A percentile compares a stretch with the other conserved stretches of the same genome.
phyloP scores from a whole-genome alignment of 2,329 filamentous ascomycete genomes.

The Harringtonia lauricola region DNA sequence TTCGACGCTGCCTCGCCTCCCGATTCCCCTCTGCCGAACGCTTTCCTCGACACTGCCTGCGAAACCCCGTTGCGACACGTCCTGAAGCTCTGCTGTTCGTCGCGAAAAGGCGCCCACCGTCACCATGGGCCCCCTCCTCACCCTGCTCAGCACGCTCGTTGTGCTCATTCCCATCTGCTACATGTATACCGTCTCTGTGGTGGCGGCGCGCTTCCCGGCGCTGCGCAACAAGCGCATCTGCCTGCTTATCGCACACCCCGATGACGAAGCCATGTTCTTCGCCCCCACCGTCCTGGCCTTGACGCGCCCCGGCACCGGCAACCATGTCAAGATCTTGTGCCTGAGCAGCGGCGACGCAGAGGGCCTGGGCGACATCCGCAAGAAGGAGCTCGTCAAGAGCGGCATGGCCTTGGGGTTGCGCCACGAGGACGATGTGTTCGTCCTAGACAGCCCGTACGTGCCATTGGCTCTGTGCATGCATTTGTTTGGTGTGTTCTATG shows the following conservation, averaged over 20 bases:
- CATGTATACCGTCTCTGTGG: slow-evolving; percentile 36
- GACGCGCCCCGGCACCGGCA: slow-evolving; percentile 66
- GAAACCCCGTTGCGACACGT: no score
- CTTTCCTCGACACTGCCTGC: no score
- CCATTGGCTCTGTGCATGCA: no score
- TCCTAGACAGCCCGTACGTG: slow-evolving; percentile 65
- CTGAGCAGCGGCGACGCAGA: slow-evolving; percentile 84
- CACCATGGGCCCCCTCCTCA: slow-evolving; percentile 4
- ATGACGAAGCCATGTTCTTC: slow-evolving; percentile 99
- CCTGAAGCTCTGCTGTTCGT: no score
- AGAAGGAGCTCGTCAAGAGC: slow-evolving; percentile 73
- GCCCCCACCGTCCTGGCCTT: slow-evolving; percentile 79
- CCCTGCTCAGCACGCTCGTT: slow-evolving; percentile 24
- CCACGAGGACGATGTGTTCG: slow-evolving; percentile 66
- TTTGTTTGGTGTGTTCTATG: no score
- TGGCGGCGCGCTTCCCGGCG: slow-evolving; percentile 46
- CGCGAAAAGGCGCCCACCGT: no score
- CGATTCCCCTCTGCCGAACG: no score
- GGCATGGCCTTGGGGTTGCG: slow-evolving; percentile 66
- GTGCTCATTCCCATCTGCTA: slow-evolving; percentile 37
- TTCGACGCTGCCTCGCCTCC: background rate
- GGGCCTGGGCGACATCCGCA: slow-evolving; percentile 72
- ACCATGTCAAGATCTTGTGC: slow-evolving; percentile 91
- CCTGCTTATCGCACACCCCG: slow-evolving; percentile 89
- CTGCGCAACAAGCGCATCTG: slow-evolving; percentile 78